A percentile compares a stretch with the other conserved stretches of the same genome.
phyloP scores from a whole-genome alignment of 192 early-diverging fungal species.

The Pilobolus umbonatus region DNA sequence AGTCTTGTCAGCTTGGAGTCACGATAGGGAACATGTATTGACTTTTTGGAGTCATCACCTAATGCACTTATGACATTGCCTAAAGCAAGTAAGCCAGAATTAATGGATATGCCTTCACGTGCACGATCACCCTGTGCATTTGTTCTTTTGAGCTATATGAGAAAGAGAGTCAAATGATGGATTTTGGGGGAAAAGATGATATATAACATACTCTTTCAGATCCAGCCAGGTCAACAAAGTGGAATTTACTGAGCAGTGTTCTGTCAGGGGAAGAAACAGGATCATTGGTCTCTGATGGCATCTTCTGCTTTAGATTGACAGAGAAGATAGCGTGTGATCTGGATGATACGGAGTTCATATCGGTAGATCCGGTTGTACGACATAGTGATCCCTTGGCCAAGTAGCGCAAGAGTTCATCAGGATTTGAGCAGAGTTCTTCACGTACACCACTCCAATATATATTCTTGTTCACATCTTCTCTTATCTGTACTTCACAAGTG shows the following conservation, averaged over 20 bases:
- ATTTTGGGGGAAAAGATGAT: slow-evolving; percentile 1
- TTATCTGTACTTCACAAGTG: slow-evolving; percentile 34
- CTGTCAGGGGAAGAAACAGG: background rate
- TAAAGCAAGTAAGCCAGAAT: slow-evolving; percentile 89
- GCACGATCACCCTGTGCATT: slow-evolving; percentile 86
- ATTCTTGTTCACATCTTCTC: slow-evolving; percentile 81
- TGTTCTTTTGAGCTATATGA: slow-evolving; percentile 76
- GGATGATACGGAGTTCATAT: slow-evolving; percentile 93
- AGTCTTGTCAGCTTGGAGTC: slow-evolving; percentile 96
- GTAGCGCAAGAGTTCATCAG: slow-evolving; percentile 53
- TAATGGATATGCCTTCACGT: slow-evolving; percentile 96
- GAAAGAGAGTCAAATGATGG: background rate
- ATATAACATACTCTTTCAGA: slow-evolving; percentile 69
- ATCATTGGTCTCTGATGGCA: slow-evolving; percentile 30
- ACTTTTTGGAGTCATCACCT: slow-evolving; percentile 59
- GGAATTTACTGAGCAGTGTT: slow-evolving; percentile 70
- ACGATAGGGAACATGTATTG: slow-evolving; percentile 87
- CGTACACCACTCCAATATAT: slow-evolving; percentile 82
- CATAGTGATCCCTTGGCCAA: slow-evolving; percentile 51
- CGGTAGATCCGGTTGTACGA: slow-evolving; percentile 86
- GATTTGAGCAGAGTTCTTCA: slow-evolving; percentile 65
- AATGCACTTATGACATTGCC: slow-evolving; percentile 98
- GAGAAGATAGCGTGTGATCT: slow-evolving; percentile 97
- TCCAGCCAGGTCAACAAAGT: slow-evolving; percentile 98
- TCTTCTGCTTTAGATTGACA: slow-evolving; percentile 78